A percentile compares a stretch with the other conserved stretches of the same genome.
Conservation (phyloP, 1,139 yeast genomes). For the Yamadazyma mexicana region DNA sequence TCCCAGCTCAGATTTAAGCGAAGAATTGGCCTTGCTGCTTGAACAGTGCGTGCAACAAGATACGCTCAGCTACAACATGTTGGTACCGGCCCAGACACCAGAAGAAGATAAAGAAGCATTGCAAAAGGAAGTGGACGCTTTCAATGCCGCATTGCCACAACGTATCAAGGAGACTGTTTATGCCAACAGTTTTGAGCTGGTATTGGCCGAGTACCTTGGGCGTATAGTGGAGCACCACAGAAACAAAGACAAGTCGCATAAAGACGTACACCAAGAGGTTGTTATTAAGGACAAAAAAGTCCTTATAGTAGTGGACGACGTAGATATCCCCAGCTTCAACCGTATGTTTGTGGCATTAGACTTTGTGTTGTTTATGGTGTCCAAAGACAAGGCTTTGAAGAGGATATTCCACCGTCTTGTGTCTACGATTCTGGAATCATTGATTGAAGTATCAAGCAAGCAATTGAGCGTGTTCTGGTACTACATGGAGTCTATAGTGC, state of each 20-base stretch:
- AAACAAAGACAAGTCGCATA: not conserved
- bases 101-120: conserved; percentile 2
- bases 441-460: conserved; percentile 6
- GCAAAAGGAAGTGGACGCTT: conserved; percentile 1
- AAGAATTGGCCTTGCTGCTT: not conserved
- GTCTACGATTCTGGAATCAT: conserved; percentile 6
- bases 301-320: not conserved
- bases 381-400: conserved; percentile 4
- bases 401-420: conserved; percentile 9
- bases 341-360: conserved; percentile 7
- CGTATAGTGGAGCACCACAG: conserved; percentile 3
- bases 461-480: conserved; percentile 27
- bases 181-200: conserved; percentile 5
- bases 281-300: not conserved
- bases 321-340: not conserved
- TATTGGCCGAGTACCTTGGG: not conserved
- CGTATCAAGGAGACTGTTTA: conserved; percentile 6
- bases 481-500: conserved; percentile 35
- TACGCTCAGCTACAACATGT: conserved; percentile 2
- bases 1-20: not conserved
- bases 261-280: not conserved
- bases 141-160: conserved; percentile 6
- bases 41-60: not conserved
- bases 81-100: conserved; percentile 3
- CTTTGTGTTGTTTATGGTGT: conserved; percentile 4